Evolutionary conservation across 2,329 filamentous ascomycete genomes (phyloP), one percentile per base, ranked within the genome.

Genomic region (Fusarium xylarioides): DNA sequence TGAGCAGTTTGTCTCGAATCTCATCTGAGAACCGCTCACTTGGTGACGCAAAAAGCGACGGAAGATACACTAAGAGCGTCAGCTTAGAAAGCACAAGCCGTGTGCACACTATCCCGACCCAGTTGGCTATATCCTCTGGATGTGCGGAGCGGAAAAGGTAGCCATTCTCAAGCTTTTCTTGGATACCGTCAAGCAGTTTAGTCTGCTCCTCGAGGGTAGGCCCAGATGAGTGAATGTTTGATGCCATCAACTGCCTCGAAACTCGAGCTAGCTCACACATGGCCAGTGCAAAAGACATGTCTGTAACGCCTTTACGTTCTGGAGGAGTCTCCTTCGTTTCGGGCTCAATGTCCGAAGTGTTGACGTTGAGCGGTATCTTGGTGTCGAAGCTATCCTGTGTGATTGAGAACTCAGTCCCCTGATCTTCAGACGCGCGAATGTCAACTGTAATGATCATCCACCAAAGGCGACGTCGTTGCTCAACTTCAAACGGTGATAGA

Each of bases 381-480:
- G 88, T 90, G 69, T 91, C 88, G 43, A 85, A 88, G 11, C 81
- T 83, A 14, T 81, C 78, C 18, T 83, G 80, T 3, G 83, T 77
- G 2, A 89, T 85, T 2, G 82, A 85, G 23, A 88, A 78, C 26
- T 85, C 86, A 6, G 85, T 86, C 4, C 89, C 89, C 47, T 89
- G 87, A 34, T 90, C 87, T 68, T 91, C 89, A 7, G 89, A 87
- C 0, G 87, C 85, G n/a, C 88, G 84, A 14, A 88, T 82, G 68
- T 93, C 91, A 4, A 92, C 77, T 8, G 90, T 84, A 47, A 87
- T 84, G 5, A 92, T 82, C 26, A 86, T 85, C 86, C 89, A 91
- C 85, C 90, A 92, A 1, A 91, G 78, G 4, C 91, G 84, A 10
- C 91, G 85, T 23, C 90, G 85, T 80, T 91, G 89, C 75, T 92